Base-by-base conservation (phyloP, 169 alveolate genomes). In the Plasmodium coatneyi region DNA sequence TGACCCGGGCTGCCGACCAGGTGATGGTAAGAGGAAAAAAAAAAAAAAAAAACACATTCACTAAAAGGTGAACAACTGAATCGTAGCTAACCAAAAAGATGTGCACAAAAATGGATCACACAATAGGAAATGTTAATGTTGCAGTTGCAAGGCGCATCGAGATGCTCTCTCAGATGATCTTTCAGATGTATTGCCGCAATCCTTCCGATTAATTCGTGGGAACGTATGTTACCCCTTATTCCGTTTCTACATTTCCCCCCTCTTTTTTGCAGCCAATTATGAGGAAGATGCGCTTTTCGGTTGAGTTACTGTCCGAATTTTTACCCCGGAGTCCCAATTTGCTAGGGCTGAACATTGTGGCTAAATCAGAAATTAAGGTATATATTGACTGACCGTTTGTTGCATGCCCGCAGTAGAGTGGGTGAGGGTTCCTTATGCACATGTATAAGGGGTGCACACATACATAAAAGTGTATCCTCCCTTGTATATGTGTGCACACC, bases 361-460 rank as follows among this genome's bases (percentile, higher is more conserved):
- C 60, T 5, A 80, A 89, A 66, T 89, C 94, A 2, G 94, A 89
- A 80, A 89, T 89, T 60, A 89, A 89, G 94, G 94, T 89, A 84
- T 28, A 19, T 25, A 5, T n/a, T 14, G 28, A 7, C 72, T 81
- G 56, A 66, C 36, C 36, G 30, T 19, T 25, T 66, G 76, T 66
- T 66, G 16, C 76, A 66, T 66, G 16, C n/a, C 5, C 5, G 10
- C n/a, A 25, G 76, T 9, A 66, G 34, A 66, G 39, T 25, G 36
- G 30, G n/a, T 7, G 66, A 76, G 43, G 28, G 7, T n/a, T 49
- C 1, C 22, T 22, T 39, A 79, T 32, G 32, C 9, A 79, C 12
- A 32, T 22, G 22, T 74, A 14, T 74, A 5, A 30, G 34, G 14
- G 7, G 71, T 49, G 34, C 71, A 54, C n/a, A 81, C 34, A 36